Evolutionary conservation across 2,329 filamentous ascomycete species (phyloP).

Genomic region (Monilinia fructigena): DNA sequence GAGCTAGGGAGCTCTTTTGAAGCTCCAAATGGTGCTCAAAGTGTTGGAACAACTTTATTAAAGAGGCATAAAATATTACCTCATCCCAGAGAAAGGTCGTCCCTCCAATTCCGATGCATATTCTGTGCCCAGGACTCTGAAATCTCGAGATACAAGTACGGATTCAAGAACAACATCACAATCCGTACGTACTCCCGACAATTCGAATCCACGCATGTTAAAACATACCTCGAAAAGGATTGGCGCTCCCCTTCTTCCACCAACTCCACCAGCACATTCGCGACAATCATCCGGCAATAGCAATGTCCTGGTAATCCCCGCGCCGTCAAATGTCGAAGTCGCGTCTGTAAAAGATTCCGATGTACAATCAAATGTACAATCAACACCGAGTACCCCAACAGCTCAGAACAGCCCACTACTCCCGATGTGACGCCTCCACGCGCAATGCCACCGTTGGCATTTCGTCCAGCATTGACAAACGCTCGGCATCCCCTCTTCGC

Average conservation of each 20-base stretch:
- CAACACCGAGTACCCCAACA: conserved; percentile 57
- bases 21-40: conserved; percentile 33
- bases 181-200: conserved; percentile 34
- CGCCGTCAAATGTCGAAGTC: conserved; percentile 31
- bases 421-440: conserved; percentile 74
- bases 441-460: conserved; percentile 46
- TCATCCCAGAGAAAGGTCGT: conserved; percentile 36
- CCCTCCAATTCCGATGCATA: conserved; percentile 26
- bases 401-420: conserved; percentile 67
- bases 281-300: conserved; percentile 53
- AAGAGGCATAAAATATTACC: conserved; percentile 40
- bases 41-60: conserved; percentile 35
- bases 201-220: conserved; percentile 37
- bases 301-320: conserved; percentile 25
- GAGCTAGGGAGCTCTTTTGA: conserved; percentile 36
- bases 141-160: conserved; percentile 32
- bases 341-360: conserved; percentile 26
- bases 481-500: conserved; percentile 46
- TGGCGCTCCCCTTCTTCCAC: conserved; percentile 46
- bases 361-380: conserved; percentile 30
- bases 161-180: conserved; percentile 33
- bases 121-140: conserved; percentile 29
- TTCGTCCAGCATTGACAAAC: conserved; percentile 47
- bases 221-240: conserved; percentile 39
- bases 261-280: conserved; percentile 63